A percentile compares a stretch with the other conserved stretches of the same genome.
These are phyloP conservation scores for Elsinoe arachidis DNA, from an alignment of 2,329 filamentous ascomycete species.

Conservation along the genomic window DNA sequence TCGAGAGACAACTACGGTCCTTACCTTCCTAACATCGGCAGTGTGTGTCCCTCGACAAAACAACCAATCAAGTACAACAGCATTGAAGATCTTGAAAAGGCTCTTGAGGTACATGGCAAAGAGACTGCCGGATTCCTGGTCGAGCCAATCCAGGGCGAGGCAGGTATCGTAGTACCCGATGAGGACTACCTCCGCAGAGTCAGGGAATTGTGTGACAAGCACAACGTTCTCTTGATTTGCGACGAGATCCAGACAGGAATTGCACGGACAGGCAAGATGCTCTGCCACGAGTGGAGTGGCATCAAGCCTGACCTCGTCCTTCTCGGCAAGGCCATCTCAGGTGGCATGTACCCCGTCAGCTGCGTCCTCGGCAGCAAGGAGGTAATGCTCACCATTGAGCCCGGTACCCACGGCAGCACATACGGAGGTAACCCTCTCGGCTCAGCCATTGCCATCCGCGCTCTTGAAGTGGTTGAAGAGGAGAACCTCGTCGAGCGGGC, in stretches of 20 bases:
- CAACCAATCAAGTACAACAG: slow-evolving; percentile 81
- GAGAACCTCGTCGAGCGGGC: slow-evolving; percentile 79
- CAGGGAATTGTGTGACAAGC: slow-evolving; percentile 78
- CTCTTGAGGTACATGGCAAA: slow-evolving; percentile 69
- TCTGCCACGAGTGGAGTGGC: slow-evolving; percentile 88
- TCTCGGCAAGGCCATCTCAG: slow-evolving; percentile 94
- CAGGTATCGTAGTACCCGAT: slow-evolving; percentile 89
- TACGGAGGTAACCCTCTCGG: slow-evolving; percentile 96
- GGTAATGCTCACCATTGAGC: slow-evolving; percentile 91
- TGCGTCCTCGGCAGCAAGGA: slow-evolving; percentile 82
- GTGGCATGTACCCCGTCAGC: slow-evolving; percentile 98
- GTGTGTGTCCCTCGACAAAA: slow-evolving; percentile 63
- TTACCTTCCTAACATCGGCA: slow-evolving; percentile 82
- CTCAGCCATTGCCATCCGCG: slow-evolving; percentile 90
- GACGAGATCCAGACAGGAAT: slow-evolving; percentile 99
- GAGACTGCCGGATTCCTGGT: slow-evolving; percentile 88
- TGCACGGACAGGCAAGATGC: slow-evolving; percentile 84
- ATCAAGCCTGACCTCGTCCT: slow-evolving; percentile 94
- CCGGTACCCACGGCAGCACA: slow-evolving; percentile 95
- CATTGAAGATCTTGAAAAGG: slow-evolving; percentile 67
- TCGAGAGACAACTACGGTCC: slow-evolving; percentile 95
- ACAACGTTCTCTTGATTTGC: slow-evolving; percentile 92
- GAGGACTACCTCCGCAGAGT: slow-evolving; percentile 77
- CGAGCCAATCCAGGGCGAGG: slow-evolving; percentile 95
- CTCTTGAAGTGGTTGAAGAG: slow-evolving; percentile 86